phyloP scores from a whole-genome alignment of 805 yeast genomes.

The Yarrowia sp. region DNA sequence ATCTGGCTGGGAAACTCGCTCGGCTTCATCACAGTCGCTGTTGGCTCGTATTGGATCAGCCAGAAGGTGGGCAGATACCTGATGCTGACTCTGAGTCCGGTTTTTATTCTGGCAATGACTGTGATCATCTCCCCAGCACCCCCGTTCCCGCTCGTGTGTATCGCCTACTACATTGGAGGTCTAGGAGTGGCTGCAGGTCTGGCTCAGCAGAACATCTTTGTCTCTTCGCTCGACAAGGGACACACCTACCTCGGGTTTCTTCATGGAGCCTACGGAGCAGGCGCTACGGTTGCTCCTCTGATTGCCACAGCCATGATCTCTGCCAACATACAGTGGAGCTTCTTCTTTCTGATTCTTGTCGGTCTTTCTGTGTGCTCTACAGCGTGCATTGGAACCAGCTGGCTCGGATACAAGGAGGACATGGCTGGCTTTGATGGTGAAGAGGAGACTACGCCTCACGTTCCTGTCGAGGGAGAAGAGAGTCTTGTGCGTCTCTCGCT shows the following conservation, averaged over 20 bases:
- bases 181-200: slow-evolving; percentile 10
- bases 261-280: slow-evolving; percentile 71
- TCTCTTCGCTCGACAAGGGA: background rate
- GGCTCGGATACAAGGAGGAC: slow-evolving; percentile 39
- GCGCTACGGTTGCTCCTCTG: slow-evolving; percentile 69
- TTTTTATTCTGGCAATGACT: slow-evolving; percentile 12
- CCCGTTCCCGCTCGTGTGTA: background rate
- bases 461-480: background rate
- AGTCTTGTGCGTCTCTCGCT: slow-evolving; percentile 20
- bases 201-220: slow-evolving; percentile 13
- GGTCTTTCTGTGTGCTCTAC: slow-evolving; percentile 42
- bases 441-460: background rate
- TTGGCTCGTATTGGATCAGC: slow-evolving; percentile 13
- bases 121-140: slow-evolving; percentile 10
- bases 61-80: slow-evolving; percentile 6
- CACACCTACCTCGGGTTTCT: slow-evolving; percentile 49
- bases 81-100: background rate
- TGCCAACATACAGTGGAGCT: slow-evolving; percentile 53
- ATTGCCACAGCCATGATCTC: slow-evolving; percentile 56
- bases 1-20: slow-evolving; percentile 21
- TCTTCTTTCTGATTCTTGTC: slow-evolving; percentile 50
- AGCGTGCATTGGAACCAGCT: slow-evolving; percentile 45
- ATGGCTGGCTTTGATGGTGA: slow-evolving; percentile 21
- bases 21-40: slow-evolving; percentile 8
- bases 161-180: slow-evolving; percentile 16